phyloP scores from a whole-genome alignment of 345 rosid species.

The Citrus inodora region DNA sequence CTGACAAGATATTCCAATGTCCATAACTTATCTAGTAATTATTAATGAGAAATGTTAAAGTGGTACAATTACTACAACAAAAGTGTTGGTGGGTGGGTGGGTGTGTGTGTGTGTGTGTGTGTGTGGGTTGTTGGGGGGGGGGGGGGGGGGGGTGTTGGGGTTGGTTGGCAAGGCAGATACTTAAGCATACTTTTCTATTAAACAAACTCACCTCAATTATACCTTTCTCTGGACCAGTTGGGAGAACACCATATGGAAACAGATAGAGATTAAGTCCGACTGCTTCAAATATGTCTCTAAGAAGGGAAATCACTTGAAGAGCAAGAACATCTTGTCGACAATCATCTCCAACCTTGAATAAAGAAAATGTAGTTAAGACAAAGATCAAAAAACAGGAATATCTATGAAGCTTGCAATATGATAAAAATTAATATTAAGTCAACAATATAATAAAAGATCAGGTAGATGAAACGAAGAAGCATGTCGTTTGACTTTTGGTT shows the following conservation, averaged over 20 bases:
- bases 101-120: too few species aligned
- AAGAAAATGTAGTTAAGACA: conserved; percentile 13
- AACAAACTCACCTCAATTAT: conserved; percentile 75
- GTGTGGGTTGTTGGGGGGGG: too few species aligned
- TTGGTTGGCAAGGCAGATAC: not conserved
- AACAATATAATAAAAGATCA: not conserved
- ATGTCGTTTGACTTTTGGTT: not conserved
- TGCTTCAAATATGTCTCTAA: conserved; percentile 85
- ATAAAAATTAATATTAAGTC: not conserved
- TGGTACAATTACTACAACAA: not conserved
- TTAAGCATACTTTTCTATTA: not conserved
- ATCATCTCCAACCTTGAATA: conserved; percentile 93
- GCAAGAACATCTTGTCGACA: conserved; percentile 99
- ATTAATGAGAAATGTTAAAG: not conserved
- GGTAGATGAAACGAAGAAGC: not conserved
- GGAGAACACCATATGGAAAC: conserved; percentile 98
- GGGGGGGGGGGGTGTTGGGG: too few species aligned
- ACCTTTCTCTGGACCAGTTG: conserved; percentile 95
- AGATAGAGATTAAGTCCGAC: conserved; percentile 83
- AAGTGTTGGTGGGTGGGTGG: not conserved
- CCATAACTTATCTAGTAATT: not conserved
- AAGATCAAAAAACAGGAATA: conserved; percentile 1
- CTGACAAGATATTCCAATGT: not conserved
- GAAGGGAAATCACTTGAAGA: conserved; percentile 94
- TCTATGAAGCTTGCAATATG: not conserved